Evolutionary conservation across 202 grass and related monocot genomes (phyloP), one percentile per base, ranked within the genome.

Genomic region (Setaria viridis): DNA sequence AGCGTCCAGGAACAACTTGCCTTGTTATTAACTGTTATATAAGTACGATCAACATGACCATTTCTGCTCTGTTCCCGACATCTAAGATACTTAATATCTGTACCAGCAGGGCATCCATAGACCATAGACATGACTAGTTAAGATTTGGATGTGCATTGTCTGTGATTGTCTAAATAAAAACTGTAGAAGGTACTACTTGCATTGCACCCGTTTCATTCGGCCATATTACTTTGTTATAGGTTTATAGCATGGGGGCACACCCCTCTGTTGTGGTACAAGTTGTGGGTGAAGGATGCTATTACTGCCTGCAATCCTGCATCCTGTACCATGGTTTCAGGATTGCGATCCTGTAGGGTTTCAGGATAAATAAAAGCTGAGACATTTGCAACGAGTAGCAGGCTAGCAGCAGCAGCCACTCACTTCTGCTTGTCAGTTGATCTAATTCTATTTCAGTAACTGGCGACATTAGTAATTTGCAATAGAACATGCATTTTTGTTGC

Each of bases 31-130:
- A 62, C 55, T 82, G 15, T 77, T 54, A 32, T 33, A 70, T 45
- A 34, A 70, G 76, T 46, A 86, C 77, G n/a, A 89, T 42, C 39
- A 77, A 72, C 63, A 77, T 76, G 16, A 20, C 80, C 84, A 66
- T 87, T 74, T 68, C 67, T 89, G 51, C 65, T 43, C 55, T 83
- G 42, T 79, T 67, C 41, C 79, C 51, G 21, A 74, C 74, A 83
- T 14, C 53, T 59, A 81, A 87, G 50, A 90, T 83, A 45, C 57
- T 35, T 39, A 35, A 14, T 82, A 65, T 73, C 74, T 53, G 73
- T 43, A 64, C 80, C 65, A 83, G 73, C 16, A 74, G 67, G 37
- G 15, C 42, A 66, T 74, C 57, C 58, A 49, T 50, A 48, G 2
- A 48, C 46, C 11, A 8, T 65, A 79, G 32, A 62, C 49, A 74